Percentiles rank a stretch among this genome's conserved stretches.
These are phyloP conservation scores for Beauveria scarabaeidicola DNA, from an alignment of 2,329 filamentous ascomycete genomes.

Conservation along the genomic window DNA sequence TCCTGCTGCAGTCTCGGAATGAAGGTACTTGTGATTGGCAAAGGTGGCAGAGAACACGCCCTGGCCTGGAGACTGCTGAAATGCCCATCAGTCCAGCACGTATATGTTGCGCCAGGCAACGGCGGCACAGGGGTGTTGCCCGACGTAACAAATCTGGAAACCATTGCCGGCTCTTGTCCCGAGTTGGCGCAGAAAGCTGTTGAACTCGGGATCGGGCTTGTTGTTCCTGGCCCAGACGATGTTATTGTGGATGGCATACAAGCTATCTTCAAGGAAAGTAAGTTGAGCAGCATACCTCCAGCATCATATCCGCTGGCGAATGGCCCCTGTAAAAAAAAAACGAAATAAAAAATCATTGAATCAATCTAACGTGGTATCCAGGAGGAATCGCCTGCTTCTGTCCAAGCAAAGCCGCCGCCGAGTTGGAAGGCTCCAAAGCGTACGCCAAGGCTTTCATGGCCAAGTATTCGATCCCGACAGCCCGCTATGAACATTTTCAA, in stretches of 20 bases:
- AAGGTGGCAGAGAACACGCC: conserved; percentile 68
- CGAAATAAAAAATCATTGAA: too few relatives aligned
- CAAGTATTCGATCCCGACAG: conserved; percentile 63
- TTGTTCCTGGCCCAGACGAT: conserved; percentile 67
- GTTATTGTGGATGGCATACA: conserved; percentile 69
- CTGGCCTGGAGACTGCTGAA: conserved; percentile 66
- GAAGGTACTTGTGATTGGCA: conserved; percentile 58
- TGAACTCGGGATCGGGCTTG: conserved; percentile 53
- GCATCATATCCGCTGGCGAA: background rate
- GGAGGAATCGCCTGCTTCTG: conserved; percentile 58
- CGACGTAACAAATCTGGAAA: conserved; percentile 50
- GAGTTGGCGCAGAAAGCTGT: conserved; percentile 53
- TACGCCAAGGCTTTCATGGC: conserved; percentile 78
- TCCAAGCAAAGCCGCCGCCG: conserved; percentile 58
- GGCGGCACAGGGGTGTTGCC: conserved; percentile 51
- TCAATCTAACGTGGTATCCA: background rate
- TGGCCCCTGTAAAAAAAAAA: background rate
- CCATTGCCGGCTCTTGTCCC: conserved; percentile 47
- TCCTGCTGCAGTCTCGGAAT: background rate
- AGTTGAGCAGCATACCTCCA: conserved; percentile 17
- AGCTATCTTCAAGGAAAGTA: conserved; percentile 51
- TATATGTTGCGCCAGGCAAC: conserved; percentile 52
- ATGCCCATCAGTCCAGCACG: conserved; percentile 52
- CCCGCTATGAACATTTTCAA: conserved; percentile 61
- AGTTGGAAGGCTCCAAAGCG: conserved; percentile 70